A percentile compares a stretch with the other conserved stretches of the same genome.
phyloP scores from a whole-genome alignment of 768 basidiomycete species.

The Lactarius sanguifluus region DNA sequence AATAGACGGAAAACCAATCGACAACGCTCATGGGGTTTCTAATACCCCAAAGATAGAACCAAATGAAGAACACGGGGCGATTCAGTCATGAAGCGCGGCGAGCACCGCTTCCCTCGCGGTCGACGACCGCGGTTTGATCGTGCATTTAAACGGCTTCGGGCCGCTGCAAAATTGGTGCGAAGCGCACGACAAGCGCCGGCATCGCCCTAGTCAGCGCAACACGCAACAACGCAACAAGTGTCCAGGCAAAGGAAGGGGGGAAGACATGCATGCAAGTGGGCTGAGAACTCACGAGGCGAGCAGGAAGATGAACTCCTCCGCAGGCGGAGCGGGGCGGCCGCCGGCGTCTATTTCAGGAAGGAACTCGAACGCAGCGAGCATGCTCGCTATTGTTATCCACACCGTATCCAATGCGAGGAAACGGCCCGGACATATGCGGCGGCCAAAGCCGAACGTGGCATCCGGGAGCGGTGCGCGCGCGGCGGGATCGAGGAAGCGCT shows the following conservation, averaged over 20 bases:
- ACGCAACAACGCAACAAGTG: background rate
- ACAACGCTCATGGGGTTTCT: background rate
- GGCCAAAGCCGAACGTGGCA: conserved; percentile 18
- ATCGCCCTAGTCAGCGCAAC: background rate
- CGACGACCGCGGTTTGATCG: conserved; percentile 16
- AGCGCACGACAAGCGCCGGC: background rate
- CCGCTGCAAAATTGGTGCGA: background rate
- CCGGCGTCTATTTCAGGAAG: conserved; percentile 15
- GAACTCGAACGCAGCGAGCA: conserved; percentile 23
- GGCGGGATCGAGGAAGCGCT: conserved; percentile 20
- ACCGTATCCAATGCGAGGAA: conserved; percentile 8
- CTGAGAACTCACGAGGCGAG: conserved; percentile 10
- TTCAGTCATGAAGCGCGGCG: conserved; percentile 6
- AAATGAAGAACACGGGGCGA: background rate
- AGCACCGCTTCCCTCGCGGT: conserved; percentile 4
- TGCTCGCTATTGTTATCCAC: conserved; percentile 18
- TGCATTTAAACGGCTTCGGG: conserved; percentile 21
- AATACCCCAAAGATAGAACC: background rate
- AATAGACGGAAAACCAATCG: background rate
- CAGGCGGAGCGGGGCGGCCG: conserved; percentile 2
- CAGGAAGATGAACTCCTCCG: conserved; percentile 4
- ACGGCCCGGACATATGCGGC: conserved; percentile 20
- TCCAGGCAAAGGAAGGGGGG: background rate
- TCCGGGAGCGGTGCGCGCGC: conserved; percentile 6
- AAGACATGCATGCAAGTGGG: background rate